Conservation (phyloP, 306 rosid species). For the Inga oerstediana region DNA sequence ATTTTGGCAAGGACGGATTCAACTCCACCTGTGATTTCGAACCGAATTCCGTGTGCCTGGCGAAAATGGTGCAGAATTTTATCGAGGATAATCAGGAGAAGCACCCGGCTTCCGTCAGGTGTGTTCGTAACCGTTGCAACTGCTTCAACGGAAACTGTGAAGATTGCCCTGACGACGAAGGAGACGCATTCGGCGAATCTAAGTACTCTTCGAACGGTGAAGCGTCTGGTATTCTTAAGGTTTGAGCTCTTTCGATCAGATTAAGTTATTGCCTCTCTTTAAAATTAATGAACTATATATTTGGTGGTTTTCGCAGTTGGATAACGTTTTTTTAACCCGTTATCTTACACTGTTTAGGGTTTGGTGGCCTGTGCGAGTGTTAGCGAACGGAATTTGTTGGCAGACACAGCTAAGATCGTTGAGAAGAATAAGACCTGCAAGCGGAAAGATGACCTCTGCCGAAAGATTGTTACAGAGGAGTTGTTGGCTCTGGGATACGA, state of each 20-base stretch:
- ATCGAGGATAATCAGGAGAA: slow-evolving; percentile 80
- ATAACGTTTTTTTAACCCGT: background rate
- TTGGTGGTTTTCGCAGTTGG: background rate
- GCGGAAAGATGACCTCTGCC: slow-evolving; percentile 61
- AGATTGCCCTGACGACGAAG: slow-evolving; percentile 67
- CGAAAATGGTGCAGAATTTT: slow-evolving; percentile 84
- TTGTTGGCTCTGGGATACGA: slow-evolving; percentile 75
- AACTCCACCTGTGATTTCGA: slow-evolving; percentile 52
- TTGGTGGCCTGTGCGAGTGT: slow-evolving; percentile 58
- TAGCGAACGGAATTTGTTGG: slow-evolving; percentile 70
- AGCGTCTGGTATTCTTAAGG: slow-evolving; percentile 75
- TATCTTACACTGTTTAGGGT: slow-evolving; percentile 43
- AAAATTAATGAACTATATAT: background rate
- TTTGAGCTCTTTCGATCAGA: slow-evolving; percentile 10
- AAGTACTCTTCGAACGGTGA: slow-evolving; percentile 47
- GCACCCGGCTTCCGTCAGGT: slow-evolving; percentile 38
- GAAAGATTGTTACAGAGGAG: slow-evolving; percentile 49
- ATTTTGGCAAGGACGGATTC: slow-evolving; percentile 41
- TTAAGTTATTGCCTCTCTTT: background rate
- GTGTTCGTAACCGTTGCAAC: slow-evolving; percentile 68
- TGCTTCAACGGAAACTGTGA: slow-evolving; percentile 65
- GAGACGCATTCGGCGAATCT: slow-evolving; percentile 39
- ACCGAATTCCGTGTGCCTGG: slow-evolving; percentile 75
- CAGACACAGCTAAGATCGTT: slow-evolving; percentile 74
- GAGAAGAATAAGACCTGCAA: slow-evolving; percentile 77